Evolutionary conservation across 768 basidiomycete species (phyloP), one percentile per base, ranked within the genome.

Genomic region (Boletus eberwhitei): DNA sequence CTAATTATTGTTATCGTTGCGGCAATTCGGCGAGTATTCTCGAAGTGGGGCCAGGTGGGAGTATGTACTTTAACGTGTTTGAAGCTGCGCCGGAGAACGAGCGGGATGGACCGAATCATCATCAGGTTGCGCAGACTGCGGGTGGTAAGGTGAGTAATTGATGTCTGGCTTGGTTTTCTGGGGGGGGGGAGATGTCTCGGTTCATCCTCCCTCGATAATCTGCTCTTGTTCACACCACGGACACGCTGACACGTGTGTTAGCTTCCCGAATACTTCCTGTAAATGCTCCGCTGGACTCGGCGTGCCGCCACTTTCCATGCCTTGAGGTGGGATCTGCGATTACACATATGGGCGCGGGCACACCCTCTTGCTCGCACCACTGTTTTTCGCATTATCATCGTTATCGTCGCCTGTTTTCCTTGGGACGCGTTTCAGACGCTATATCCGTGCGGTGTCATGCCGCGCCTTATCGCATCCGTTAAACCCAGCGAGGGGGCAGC

Each of bases 81-180:
- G 92, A 95, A 59, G 97, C 97, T 4, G 97, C 97, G 2, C 97
- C 97, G 5, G 97, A 99, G 73, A 99, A 99, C 69, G 97, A 98
- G 64, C 74, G 89, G 44, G 93, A 96, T 63, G 93, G 93, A 4
- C 93, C 93, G 1, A 83, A 67, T 58, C 88, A 93, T 58, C 88
- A 93, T 48, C 90, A 93, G 67, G 80, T 80, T 12, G 79, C 81
- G 8, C 88, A 89, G 68, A 89, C 77, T 66, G 83, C 79, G 43
- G 79, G 79, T 50, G 86, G 83, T 26, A 91, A 88, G 82, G 90
- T 89, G 73, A 40, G 61, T 59, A 1, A 26, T 51, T 17, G n/a
- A 22, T 24, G 2, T 52, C 21, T 41, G 16, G 13, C 5, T 17
- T 21, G 39, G 2, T n/a, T 26, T 38, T 46, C 22, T 4, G 2